Base-by-base conservation (phyloP, 345 rosid species). In the Aurinia saxatilis region DNA sequence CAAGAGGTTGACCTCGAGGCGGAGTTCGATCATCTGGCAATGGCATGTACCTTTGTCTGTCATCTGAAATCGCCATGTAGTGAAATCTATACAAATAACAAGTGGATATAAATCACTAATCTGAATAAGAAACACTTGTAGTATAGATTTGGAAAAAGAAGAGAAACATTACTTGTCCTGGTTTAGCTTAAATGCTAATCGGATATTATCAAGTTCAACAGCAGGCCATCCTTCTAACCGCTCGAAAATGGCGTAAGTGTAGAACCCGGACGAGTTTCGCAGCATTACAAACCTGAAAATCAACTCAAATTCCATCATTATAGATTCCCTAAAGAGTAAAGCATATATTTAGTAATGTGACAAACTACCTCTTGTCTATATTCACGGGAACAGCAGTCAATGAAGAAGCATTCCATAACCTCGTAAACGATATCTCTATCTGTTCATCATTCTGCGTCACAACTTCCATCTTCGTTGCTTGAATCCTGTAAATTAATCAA, bases 11-110 rank as follows among this genome's bases (percentile, higher is more conserved):
- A 23, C 97, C 82, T 72, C 96, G 78, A 39, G 69, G 76, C 0
- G 81, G 79, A n/a, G 47, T 57, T 25, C 96, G 80, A 72, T 93
- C 97, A 52, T 87, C 96, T 0, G 97, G 99, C 11, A 82, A 54
- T 13, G 99, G 97, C 99, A 93, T 87, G 70, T 36, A 57, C 71
- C 99, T 81, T 46, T 87, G 95, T 48, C 96, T 84, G 40, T 82
- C 75, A 71, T 81, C 95, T 55, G 96, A 84, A 57, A 90, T 72
- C 0, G 82, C 88, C 97, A 93, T 87, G 72, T 82, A 87, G 62
- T 71, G 90, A 80, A 93, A 93, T 81, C 97, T 90, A 58, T 55
- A 36, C 49, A 34, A 17, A 56, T 44, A 29, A 2, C 9, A 2
- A 50, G 21, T 30, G 2, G 23, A 15, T 10, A 37, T 11, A 2